Base-by-base conservation (phyloP, 768 basidiomycete species). In the Suillus spraguei region DNA sequence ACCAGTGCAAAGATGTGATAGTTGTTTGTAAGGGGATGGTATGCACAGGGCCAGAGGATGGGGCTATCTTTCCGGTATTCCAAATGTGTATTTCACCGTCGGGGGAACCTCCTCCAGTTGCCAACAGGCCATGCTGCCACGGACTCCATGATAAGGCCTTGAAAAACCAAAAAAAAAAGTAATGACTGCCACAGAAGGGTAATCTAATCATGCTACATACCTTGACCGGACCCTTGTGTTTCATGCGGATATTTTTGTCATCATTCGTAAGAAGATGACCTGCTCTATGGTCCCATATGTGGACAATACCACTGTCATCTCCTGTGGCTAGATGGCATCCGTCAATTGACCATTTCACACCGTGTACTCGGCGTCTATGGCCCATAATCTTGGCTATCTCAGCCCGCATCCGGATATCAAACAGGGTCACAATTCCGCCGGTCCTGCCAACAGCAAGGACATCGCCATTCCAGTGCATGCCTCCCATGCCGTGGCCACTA, bases 91-190 rank as follows among this genome's bases (percentile, higher is more conserved):
- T 80, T 35, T 74, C 79, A 55, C 86, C 85, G 66, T 91, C 89
- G 16, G 82, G 82, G 49, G 86, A 86, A 16, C 83, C 84, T 14
- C 89, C 86, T 17, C 89, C 89, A 1, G 87, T 84, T 5, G 90
- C 89, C 35, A 91, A 78, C 5, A 91, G 78, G 61, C 84, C 84
- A 5, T 80, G 78, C 67, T 89, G 86, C 89, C 89, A 91, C 0
- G 89, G 89, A 67, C 87, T 87, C 89, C 89, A 91, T 0, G 88
- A 84, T 54, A 91, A 76, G 1, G 90, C 89, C 89, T 90, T 58
- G 58, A 49, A 59, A 44, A 7, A 50, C 13, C 22, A 49, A 49
- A 58, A 41, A 7, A 50, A 20, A 32, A 46, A 62, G 20, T 24
- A 2, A 13, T 41, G 24, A 58, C 35, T 38, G 28, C 33, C 55